A percentile compares a stretch with the other conserved stretches of the same genome.
phyloP scores from a whole-genome alignment of 495 filamentous ascomycete genomes.

The Aspergillus affinis region DNA sequence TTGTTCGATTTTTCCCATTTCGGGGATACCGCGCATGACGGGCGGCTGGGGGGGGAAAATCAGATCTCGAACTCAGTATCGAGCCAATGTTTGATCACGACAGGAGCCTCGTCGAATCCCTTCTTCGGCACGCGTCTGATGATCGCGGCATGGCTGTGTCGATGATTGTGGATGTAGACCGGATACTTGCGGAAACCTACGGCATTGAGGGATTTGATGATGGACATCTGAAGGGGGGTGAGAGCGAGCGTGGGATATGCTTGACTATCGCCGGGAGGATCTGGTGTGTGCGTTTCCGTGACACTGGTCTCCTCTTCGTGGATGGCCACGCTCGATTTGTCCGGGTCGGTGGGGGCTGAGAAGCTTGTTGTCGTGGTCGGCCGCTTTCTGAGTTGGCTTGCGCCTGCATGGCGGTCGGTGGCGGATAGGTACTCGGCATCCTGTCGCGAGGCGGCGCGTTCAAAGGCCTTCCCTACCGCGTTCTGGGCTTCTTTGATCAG shows the following conservation, averaged over 20 bases:
- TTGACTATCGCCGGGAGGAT: constrained; percentile 1
- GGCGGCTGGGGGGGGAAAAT: too few relatives aligned
- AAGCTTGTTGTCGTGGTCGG: neutral
- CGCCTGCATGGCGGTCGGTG: neutral
- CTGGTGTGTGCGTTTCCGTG: neutral
- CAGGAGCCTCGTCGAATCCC: constrained; percentile 69
- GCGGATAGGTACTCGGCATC: constrained; percentile 59
- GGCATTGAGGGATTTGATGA: constrained; percentile 73
- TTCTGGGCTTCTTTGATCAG: constrained; percentile 69
- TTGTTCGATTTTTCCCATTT: neutral
- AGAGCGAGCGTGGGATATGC: constrained; percentile 71
- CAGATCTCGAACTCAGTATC: constrained; percentile 70
- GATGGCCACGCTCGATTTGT: neutral
- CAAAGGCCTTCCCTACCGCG: constrained; percentile 71
- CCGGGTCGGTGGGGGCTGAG: neutral
- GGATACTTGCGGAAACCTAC: constrained; percentile 79
- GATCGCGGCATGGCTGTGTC: constrained; percentile 87
- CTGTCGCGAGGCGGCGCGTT: constrained; percentile 64
- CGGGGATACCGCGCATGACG: neutral
- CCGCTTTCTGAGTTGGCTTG: neutral
- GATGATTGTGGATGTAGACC: constrained; percentile 78
- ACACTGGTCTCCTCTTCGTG: neutral
- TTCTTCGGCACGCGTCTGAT: constrained; percentile 67
- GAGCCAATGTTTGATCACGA: constrained; percentile 81
- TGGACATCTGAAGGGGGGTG: constrained; percentile 74